A percentile compares a stretch with the other conserved stretches of the same genome.
phyloP scores from a whole-genome alignment of 768 basidiomycete species.

The Termitomyces bulborhizus region DNA sequence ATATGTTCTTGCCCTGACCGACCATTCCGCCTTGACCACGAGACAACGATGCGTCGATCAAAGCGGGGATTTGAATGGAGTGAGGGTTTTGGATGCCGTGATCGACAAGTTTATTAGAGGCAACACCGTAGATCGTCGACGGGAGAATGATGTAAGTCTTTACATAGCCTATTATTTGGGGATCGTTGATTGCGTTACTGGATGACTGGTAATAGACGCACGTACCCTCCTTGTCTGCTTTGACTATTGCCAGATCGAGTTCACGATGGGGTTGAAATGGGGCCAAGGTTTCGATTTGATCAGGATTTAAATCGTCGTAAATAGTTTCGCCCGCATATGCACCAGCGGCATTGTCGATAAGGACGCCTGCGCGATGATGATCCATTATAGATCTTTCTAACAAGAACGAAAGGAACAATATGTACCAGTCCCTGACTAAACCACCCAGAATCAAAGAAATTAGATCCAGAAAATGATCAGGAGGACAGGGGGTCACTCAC shows the following conservation, averaged over 20 bases:
- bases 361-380: slow-evolving; percentile 23
- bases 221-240: slow-evolving; percentile 43
- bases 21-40: slow-evolving; percentile 49
- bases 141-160: slow-evolving; percentile 47
- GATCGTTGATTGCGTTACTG: neutral
- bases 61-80: slow-evolving; percentile 45
- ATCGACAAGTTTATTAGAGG: slow-evolving; percentile 39
- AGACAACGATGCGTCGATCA: slow-evolving; percentile 38
- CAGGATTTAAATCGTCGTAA: slow-evolving; percentile 43
- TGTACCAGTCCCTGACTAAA: slow-evolving; percentile 48
- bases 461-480: too few relatives aligned
- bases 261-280: slow-evolving; percentile 41
- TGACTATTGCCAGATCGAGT: slow-evolving; percentile 40
- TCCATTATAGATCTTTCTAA: neutral
- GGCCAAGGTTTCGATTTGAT: slow-evolving; percentile 39
- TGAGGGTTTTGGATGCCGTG: slow-evolving; percentile 45
- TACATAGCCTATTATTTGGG: slow-evolving; percentile 33
- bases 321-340: slow-evolving; percentile 26
- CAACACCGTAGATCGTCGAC: slow-evolving; percentile 55
- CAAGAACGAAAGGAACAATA: neutral
- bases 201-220: neutral
- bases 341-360: slow-evolving; percentile 42
- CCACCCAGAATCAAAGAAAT: neutral
- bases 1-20: slow-evolving; percentile 52
- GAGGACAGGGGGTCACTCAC: slow-evolving; percentile 28